Evolutionary conservation across 2,329 filamentous ascomycete genomes (phyloP), one percentile per base, ranked within the genome.

Genomic region (Aspergillus ustus): DNA sequence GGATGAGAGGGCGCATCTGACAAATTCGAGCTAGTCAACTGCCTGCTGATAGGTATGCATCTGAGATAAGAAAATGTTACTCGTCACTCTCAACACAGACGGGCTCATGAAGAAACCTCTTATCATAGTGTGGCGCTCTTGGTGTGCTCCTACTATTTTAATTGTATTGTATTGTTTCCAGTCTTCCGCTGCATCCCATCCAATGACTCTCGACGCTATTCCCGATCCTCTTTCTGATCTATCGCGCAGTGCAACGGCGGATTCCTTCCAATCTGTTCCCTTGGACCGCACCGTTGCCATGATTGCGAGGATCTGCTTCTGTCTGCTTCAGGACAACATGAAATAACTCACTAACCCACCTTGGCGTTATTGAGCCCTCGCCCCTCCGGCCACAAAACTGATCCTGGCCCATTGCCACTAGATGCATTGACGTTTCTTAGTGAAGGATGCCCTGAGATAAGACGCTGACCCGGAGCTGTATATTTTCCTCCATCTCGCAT

Each of bases 391-490:
- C 52, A 55, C 52, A 48, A 37, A 55, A 31, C 17, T n/a, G 25
- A 13, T 7, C 28, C 55, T n/a, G 25, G 25, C 50, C n/a, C 46
- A 44, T 57, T 51, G 45, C 53, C 29, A 49, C 53, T 56, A 56
- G 25, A 25, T 25, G 25, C 25, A 4, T 56, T 56, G 44, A 56
- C 25, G 29, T 57, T 20, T n/a, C 31, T 40, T 25, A 25, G 34
- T 17, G 37, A 43, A 45, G 28, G 55, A 52, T 58, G 55, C 46
- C 48, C 31, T 48, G 8, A 58, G 55, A 58, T 58, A 58, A 58
- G 55, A 48, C 19, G 7, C 34, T 53, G 37, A 43, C 55, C 45
- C 43, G 9, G 31, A 55, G 19, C 34, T 34, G 54, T 57, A 53
- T 45, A 58, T 51, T 45, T 22, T n/a, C 48, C 55, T 40, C 48